A percentile compares a stretch with the other conserved stretches of the same genome.
Evolutionary conservation across 2,329 filamentous ascomycete genomes (phyloP).

Genomic region (Tolypocladium sp.): DNA sequence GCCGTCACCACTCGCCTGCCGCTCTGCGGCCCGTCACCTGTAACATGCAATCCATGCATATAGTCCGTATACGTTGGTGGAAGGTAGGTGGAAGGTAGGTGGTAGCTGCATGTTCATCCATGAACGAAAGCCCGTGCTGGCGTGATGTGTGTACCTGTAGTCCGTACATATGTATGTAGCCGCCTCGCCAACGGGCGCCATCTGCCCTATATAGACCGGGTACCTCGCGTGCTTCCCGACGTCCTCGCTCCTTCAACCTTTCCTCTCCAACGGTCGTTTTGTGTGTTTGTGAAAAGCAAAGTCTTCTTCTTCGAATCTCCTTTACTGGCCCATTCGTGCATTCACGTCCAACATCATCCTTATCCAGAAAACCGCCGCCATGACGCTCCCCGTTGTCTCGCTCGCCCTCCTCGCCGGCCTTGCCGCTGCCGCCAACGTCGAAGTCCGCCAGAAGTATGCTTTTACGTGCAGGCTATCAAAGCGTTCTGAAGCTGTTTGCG

Average conservation of each 20-base stretch:
- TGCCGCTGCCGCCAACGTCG: not conserved
- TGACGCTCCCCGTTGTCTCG: constrained; percentile 3
- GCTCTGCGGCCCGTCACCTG: too few relatives aligned
- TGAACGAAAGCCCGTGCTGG: too few relatives aligned
- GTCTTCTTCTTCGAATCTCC: not conserved
- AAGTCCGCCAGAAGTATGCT: constrained; percentile 1
- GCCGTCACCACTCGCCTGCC: too few relatives aligned
- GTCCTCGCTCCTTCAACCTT: not conserved
- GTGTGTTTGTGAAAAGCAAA: too few relatives aligned
- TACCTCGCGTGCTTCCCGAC: not conserved
- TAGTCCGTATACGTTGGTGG: too few relatives aligned
- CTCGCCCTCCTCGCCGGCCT: constrained; percentile 6
- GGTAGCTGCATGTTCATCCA: not conserved
- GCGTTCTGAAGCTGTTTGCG: not conserved
- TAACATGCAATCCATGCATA: not conserved
- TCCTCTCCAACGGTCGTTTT: not conserved
- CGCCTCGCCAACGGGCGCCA: not conserved
- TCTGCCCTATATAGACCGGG: not conserved
- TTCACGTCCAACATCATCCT: not conserved
- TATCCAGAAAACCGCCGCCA: not conserved
- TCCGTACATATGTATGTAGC: too few relatives aligned
- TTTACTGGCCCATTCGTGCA: not conserved
- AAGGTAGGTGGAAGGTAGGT: not conserved
- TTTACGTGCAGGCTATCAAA: not conserved
- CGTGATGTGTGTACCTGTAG: too few relatives aligned